Evolutionary conservation across 108 stramenopile species (phyloP), one percentile per base, ranked within the genome.

Genomic region (Mediolabrus comicus): DNA sequence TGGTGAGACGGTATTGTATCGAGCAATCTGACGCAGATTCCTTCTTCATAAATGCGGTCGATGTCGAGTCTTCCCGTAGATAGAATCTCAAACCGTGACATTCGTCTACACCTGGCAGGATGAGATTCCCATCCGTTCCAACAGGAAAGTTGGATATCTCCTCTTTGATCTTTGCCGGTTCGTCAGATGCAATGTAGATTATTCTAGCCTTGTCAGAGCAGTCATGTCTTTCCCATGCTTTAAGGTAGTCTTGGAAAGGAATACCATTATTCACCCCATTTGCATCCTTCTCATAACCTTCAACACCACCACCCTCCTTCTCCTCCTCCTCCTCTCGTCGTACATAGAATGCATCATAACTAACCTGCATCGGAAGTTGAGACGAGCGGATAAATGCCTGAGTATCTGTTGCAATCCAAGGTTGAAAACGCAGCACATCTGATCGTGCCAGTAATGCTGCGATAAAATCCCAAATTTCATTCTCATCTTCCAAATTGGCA

Each of bases 181-280:
- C 53, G 22, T 67, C 53, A 4, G 65, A 52, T 28, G 51, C 65
- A 22, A 67, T 54, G 26, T 67, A 67, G 5, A 67, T 49, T 16
- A 27, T 39, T 24, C 25, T 39, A 43, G 43, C 62, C 53, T 22
- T 66, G 51, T 52, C 49, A 12, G 39, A 16, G 29, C 65, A 53
- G 1, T 36, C 51, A 29, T 25, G n/a, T 17, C 53, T 55, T 25
- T 54, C 65, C 53, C 33, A 41, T 32, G 3, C 17, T 31, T 55
- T 28, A 30, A 67, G 53, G 17, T 67, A 67, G 3, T 52, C 32
- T 33, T 53, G 65, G n/a, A 67, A 67, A 7, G 60, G 60, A 35
- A 61, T 57, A 3, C 16, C 29, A 19, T 57, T 22, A 30, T 27
- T 7, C 13, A 16, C 56, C 17, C 13, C 13, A 13, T 41, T 41